Percentiles rank a stretch among this genome's conserved stretches.
Evolutionary conservation across 2,329 filamentous ascomycete genomes (phyloP).

Genomic region (Diaporthe citriasiana): DNA sequence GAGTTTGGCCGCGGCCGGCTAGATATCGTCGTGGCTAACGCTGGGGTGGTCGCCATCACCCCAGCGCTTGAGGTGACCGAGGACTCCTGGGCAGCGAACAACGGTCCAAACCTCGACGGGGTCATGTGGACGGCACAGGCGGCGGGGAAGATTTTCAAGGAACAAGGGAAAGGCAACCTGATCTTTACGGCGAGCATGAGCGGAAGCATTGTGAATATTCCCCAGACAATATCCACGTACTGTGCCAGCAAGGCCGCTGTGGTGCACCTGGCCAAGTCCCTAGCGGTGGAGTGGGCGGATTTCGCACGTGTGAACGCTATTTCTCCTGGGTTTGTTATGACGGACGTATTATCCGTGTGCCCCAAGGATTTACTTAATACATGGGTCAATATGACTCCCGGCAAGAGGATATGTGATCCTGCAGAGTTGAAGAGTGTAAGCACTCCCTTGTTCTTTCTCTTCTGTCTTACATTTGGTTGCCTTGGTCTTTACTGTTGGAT

Average conservation of each 20-base stretch:
- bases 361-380: conserved; percentile 43
- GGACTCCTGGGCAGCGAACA: conserved; percentile 47
- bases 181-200: conserved; percentile 48
- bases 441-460: not conserved
- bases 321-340: conserved; percentile 44
- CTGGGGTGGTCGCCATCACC: conserved; percentile 48
- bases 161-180: conserved; percentile 47
- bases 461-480: not conserved
- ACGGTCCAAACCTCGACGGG: conserved; percentile 49
- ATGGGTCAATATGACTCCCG: conserved; percentile 44
- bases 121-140: conserved; percentile 48
- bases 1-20: conserved; percentile 43
- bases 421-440: conserved; percentile 45
- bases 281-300: conserved; percentile 37
- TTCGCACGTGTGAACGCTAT: conserved; percentile 40
- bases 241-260: conserved; percentile 37
- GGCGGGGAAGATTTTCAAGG: conserved; percentile 47
- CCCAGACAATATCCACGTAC: conserved; percentile 36
- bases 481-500: not conserved
- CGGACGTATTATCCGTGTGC: conserved; percentile 43
- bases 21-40: conserved; percentile 51
- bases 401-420: conserved; percentile 41
- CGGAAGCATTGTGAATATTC: conserved; percentile 44
- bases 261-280: conserved; percentile 36
- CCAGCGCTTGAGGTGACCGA: conserved; percentile 48